Base-by-base conservation (phyloP, 108 stramenopile genomes). In the Schizochytrium sp. region DNA sequence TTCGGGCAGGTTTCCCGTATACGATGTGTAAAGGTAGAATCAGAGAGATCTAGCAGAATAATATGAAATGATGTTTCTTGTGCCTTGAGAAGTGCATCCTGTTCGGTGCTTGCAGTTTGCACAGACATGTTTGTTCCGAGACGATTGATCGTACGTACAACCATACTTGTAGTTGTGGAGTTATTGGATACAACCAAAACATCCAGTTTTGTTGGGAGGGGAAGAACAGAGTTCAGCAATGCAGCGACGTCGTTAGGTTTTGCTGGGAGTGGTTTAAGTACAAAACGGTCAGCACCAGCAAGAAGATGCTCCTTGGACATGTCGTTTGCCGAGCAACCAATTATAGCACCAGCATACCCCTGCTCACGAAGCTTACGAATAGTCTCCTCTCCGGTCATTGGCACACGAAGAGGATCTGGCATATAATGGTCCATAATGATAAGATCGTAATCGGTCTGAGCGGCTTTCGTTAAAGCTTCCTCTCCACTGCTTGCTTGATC, bases 381-480 rank as follows among this genome's bases (percentile, higher is more conserved):
- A n/a, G 76, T 83, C 28, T 83, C 76, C 53, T 49, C 47, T n/a
- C 76, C 76, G 45, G 76, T 55, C 53, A 83, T 55, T 47, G 76
- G 28, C 12, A 55, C 47, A 0, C 15, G 7, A 8, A 55, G 15
- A 38, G 76, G 76, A 1, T 55, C 76, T n/a, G 76, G 76, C 76
- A 83, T 83, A 53, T 55, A 83, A 42, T 83, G 76, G 76, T 83
- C 76, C 53, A 83, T 55, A 50, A 83, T 55, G 53, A 83, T 50
- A 53, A 83, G 76, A 53, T 83, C 50, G 53, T 55, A 83, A 10
- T 47, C 50, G 50, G 47, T 83, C 5, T 47, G 10, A 13, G 50
- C 53, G 47, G 47, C 76, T 53, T 55, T 55, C 38, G 50, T 5
- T 10, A 83, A 38, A n/a, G 76, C 76, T 40, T 83, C 76, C 12